Base-by-base conservation (phyloP, 495 filamentous ascomycete species). In the Aspergillus avenaceus region DNA sequence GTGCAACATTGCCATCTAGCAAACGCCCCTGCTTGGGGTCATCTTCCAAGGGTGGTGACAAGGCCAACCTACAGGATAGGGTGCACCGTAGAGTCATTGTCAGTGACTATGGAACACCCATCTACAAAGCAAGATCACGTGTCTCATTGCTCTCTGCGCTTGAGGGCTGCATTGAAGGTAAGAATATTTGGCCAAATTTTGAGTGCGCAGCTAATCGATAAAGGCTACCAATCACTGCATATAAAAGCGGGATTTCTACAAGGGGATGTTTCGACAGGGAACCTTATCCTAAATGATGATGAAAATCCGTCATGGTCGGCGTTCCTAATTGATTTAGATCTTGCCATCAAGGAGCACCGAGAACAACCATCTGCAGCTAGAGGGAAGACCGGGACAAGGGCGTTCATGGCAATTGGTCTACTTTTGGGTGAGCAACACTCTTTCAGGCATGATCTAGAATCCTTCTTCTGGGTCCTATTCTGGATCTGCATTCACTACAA, bases 401-500 rank as follows among this genome's bases (percentile, higher is more conserved):
- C 57, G 1, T 71, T 71, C 27, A 67, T 69, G 48, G 58, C 56
- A 12, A 66, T 67, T 40, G 59, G 56, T n/a, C 36, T 45, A 8
- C 53, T 66, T 11, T 40, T 56, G n/a, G 51, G 57, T n/a, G 56
- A 67, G 48, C 29, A 46, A 41, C 54, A 63, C 47, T 61, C 48
- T 27, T 58, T 58, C 37, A 63, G 58, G 47, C 56, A 67, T 40
- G 54, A 69, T 26, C 65, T 81, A 12, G 73, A 81, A 59, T 80
- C 69, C 19, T 76, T 80, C 58, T 79, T 80, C 54, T 80, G 68
- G 70, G 73, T 81, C 19, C 45, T 80, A 0, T 76, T 76, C 44
- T 75, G 66, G 69, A 70, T 77, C 41, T 75, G 62, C 51, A 66
- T 77, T 18, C 64, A 77, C 40, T 68, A 57, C 41, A 28, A 69